phyloP scores from a whole-genome alignment of 2,329 filamentous ascomycete genomes.

The Diaporthe capsici region DNA sequence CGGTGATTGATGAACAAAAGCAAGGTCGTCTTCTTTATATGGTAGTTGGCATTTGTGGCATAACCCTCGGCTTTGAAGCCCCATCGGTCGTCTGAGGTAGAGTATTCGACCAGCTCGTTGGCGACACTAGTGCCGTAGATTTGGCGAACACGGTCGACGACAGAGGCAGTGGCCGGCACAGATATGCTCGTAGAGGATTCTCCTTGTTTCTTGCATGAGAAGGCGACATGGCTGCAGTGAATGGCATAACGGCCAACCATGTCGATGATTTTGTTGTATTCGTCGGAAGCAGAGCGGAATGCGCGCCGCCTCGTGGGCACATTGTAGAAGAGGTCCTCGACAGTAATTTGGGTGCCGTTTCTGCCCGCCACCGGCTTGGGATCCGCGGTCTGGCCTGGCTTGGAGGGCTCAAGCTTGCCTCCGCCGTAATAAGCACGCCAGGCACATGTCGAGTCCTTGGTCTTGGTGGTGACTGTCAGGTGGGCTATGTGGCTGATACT shows the following conservation, averaged over 20 bases:
- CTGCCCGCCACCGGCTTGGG: slow-evolving; percentile 91
- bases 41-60: slow-evolving; percentile 94
- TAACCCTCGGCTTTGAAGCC: slow-evolving; percentile 87
- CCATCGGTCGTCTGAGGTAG: slow-evolving; percentile 80
- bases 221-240: slow-evolving; percentile 91
- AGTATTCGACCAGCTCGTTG: slow-evolving; percentile 87
- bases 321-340: slow-evolving; percentile 98
- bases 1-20: slow-evolving; percentile 97
- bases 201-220: slow-evolving; percentile 96
- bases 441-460: slow-evolving; percentile 86
- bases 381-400: slow-evolving; percentile 88
- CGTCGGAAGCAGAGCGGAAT: slow-evolving; percentile 92
- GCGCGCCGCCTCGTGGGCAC: slow-evolving; percentile 89
- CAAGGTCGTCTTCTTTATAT: slow-evolving; percentile 88
- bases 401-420: slow-evolving; percentile 84
- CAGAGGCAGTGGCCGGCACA: slow-evolving; percentile 79
- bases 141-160: slow-evolving; percentile 88
- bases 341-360: slow-evolving; percentile 92
- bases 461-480: slow-evolving; percentile 94
- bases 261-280: slow-evolving; percentile 98
- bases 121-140: slow-evolving; percentile 88
- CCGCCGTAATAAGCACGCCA: slow-evolving; percentile 92
- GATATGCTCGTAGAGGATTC: slow-evolving; percentile 88
- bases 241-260: slow-evolving; percentile 94
- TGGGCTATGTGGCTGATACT: slow-evolving; percentile 99